A percentile compares a stretch with the other conserved stretches of the same genome.
Evolutionary conservation across 257 asterid genomes (phyloP).

Genomic region (Solanum sejunctum): DNA sequence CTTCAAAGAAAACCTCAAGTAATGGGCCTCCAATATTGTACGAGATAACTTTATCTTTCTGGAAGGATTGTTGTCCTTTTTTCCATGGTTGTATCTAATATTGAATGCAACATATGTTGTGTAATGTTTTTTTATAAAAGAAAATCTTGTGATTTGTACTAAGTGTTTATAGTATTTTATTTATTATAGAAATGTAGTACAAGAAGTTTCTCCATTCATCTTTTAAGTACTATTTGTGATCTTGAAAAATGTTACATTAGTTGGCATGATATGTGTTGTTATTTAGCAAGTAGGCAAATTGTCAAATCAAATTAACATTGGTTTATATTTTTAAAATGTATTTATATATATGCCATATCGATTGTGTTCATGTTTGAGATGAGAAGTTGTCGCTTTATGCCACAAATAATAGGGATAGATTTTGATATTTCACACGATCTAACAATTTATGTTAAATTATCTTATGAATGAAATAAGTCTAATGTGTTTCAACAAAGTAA

Average conservation of each 20-base stretch:
- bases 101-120: slow-evolving; percentile 43
- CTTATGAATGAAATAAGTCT: no score
- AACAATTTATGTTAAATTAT: no score
- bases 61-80: slow-evolving; percentile 14
- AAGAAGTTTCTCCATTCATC: neutral
- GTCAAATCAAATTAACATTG: neutral
- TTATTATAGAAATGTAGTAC: neutral
- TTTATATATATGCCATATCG: no score
- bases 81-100: slow-evolving; percentile 44
- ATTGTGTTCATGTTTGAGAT: no score
- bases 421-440: no score
- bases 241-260: neutral
- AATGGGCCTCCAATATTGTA: slow-evolving; percentile 2
- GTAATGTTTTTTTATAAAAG: neutral
- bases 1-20: neutral
- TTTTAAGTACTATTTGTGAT: neutral
- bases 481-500: no score
- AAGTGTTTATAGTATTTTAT: neutral
- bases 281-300: neutral
- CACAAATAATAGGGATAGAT: no score
- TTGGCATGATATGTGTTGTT: neutral
- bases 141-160: neutral
- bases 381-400: no score
- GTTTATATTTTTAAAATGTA: neutral
- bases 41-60: slow-evolving; percentile 5